These are phyloP conservation scores for Stygiomarasmius scandens DNA, from an alignment of 1,284 basidiomycete species.

Conservation along the genomic window DNA sequence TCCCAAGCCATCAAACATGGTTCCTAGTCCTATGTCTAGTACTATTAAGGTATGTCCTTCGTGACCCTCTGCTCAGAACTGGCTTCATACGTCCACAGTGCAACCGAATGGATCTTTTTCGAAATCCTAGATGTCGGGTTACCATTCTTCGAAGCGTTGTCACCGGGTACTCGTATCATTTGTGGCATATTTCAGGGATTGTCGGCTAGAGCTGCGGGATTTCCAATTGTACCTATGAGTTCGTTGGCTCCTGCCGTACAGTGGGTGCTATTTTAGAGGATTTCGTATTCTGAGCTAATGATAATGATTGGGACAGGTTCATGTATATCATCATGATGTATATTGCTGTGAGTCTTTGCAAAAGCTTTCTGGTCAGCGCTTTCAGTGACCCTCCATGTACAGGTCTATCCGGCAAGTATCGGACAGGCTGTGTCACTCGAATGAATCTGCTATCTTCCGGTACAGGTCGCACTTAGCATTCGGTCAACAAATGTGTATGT, in stretches of 20 bases:
- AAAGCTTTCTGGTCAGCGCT: neutral
- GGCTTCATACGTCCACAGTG: slow-evolving; percentile 27
- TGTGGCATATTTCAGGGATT: slow-evolving; percentile 67
- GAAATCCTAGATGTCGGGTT: slow-evolving; percentile 52
- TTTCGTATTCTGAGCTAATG: too few relatives aligned
- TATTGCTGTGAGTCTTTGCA: slow-evolving; percentile 43
- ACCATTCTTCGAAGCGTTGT: slow-evolving; percentile 45
- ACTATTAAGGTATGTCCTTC: slow-evolving; percentile 31
- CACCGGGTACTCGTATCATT: slow-evolving; percentile 53
- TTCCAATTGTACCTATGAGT: slow-evolving; percentile 66
- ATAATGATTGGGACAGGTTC: slow-evolving; percentile 32
- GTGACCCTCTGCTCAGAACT: too few relatives aligned
- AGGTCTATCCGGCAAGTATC: slow-evolving; percentile 50
- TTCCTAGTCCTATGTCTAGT: slow-evolving; percentile 61
- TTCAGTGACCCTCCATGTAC: neutral
- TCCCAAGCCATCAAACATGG: slow-evolving; percentile 87
- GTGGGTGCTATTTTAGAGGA: slow-evolving; percentile 19
- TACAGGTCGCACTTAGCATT: slow-evolving; percentile 65
- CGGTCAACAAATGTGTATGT: slow-evolving; percentile 82
- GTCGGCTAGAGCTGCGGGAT: slow-evolving; percentile 78
- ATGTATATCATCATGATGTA: slow-evolving; percentile 80
- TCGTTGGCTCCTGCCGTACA: slow-evolving; percentile 68
- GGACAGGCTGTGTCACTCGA: neutral
- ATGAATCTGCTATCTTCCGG: neutral
- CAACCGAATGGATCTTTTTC: slow-evolving; percentile 56